These are phyloP conservation scores for Arthrocladium fulminans DNA, from an alignment of 2,329 filamentous ascomycete species.

Conservation along the genomic window DNA sequence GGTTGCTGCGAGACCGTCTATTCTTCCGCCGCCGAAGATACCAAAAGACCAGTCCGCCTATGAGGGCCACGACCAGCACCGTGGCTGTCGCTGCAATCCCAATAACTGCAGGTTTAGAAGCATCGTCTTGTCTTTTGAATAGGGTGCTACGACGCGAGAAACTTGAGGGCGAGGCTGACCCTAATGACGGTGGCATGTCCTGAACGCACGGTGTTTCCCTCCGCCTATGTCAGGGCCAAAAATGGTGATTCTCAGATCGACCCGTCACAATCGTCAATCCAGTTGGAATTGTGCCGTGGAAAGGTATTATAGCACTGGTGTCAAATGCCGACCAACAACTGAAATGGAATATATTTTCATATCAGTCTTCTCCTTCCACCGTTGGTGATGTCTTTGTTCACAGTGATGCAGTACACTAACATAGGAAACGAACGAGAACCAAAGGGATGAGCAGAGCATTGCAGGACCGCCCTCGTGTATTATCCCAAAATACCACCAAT, in stretches of 20 bases:
- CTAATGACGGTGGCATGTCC: background rate
- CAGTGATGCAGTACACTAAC: background rate
- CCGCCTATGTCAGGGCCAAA: background rate
- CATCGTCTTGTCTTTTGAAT: background rate
- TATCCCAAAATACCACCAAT: background rate
- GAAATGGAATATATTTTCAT: no score
- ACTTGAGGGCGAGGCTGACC: background rate
- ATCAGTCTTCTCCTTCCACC: no score
- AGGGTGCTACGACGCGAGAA: background rate
- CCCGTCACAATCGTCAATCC: background rate
- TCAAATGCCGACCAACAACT: no score
- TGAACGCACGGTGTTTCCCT: no score
- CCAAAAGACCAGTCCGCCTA: background rate
- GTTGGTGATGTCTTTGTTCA: background rate
- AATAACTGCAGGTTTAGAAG: background rate
- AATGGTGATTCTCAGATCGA: background rate
- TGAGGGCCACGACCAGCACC: background rate
- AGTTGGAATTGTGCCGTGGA: no score
- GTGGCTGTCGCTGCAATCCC: conserved; percentile 3
- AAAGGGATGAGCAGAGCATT: background rate
- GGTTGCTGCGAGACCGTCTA: background rate
- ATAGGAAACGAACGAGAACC: background rate
- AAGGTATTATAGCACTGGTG: no score
- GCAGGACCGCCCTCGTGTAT: background rate
- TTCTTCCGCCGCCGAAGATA: background rate